Evolutionary conservation across 257 asterid genomes (phyloP).

Genomic region (Scutellaria galericulata): DNA sequence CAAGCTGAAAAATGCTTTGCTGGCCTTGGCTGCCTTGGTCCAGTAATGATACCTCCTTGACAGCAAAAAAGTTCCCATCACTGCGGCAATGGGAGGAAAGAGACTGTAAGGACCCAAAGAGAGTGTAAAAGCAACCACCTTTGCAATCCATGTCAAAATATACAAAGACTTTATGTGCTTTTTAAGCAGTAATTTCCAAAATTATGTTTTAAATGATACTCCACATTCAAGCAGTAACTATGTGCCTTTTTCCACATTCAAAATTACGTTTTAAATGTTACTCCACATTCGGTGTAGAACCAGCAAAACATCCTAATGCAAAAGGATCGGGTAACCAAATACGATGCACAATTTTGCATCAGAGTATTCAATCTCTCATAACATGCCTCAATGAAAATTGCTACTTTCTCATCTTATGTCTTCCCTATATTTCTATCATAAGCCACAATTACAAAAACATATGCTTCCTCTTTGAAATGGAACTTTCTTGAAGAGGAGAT

Average conservation of each 20-base stretch:
- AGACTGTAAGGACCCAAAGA: constrained; percentile 31
- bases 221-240: neutral
- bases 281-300: neutral
- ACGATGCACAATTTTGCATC: constrained; percentile 6
- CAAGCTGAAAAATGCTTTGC: constrained; percentile 63
- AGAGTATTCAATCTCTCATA: constrained; percentile 4
- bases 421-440: neutral
- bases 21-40: constrained; percentile 68
- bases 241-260: neutral
- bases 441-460: no score
- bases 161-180: constrained; percentile 21
- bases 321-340: constrained; percentile 5
- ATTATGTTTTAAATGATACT: constrained; percentile 7
- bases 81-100: constrained; percentile 43
- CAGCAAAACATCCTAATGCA: constrained; percentile 1
- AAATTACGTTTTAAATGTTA: constrained; percentile 4
- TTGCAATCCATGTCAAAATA: constrained; percentile 5
- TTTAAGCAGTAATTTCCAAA: neutral
- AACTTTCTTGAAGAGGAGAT: no score
- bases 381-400: neutral
- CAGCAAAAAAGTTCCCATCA: constrained; percentile 65
- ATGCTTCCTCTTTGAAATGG: no score
- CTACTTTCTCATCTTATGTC: neutral
- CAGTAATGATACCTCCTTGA: constrained; percentile 68
- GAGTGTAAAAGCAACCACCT: constrained; percentile 17